phyloP scores from a whole-genome alignment of 2,329 filamentous ascomycete genomes.

The Coniella vitis region DNA sequence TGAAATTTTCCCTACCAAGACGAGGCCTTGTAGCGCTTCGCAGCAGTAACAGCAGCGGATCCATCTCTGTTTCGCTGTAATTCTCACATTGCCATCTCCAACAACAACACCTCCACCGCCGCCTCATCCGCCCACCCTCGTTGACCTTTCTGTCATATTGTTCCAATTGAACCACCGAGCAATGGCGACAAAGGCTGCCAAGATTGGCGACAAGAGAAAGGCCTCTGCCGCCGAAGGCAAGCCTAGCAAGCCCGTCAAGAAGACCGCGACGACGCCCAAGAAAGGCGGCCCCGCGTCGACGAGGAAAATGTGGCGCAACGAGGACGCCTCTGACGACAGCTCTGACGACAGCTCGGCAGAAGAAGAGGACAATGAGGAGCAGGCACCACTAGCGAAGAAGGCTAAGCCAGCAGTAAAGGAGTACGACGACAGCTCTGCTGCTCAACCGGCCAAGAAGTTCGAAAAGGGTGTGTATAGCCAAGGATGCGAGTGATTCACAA shows the following conservation, averaged over 20 bases:
- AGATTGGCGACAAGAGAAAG: slow-evolving; percentile 51
- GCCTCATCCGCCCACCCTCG: too few relatives aligned
- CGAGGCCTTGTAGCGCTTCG: background rate
- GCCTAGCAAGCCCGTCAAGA: slow-evolving; percentile 37
- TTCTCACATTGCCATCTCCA: too few relatives aligned
- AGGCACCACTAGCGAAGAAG: slow-evolving; percentile 32
- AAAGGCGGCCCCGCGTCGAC: slow-evolving; percentile 39
- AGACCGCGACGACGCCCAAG: slow-evolving; percentile 32
- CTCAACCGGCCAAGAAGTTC: slow-evolving; percentile 29
- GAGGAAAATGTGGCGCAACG: slow-evolving; percentile 26
- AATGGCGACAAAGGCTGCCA: slow-evolving; percentile 43
- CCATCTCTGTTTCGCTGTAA: background rate
- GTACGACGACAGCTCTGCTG: slow-evolving; percentile 19
- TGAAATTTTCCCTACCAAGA: slow-evolving; percentile 8
- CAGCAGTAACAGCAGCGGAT: background rate
- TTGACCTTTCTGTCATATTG: too few relatives aligned
- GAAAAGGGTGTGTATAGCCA: slow-evolving; percentile 26
- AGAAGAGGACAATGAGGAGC: slow-evolving; percentile 45
- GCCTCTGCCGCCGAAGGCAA: slow-evolving; percentile 37
- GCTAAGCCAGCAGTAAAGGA: slow-evolving; percentile 26
- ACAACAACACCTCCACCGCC: too few relatives aligned
- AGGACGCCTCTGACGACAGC: slow-evolving; percentile 30
- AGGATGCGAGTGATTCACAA: background rate
- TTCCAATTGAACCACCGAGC: slow-evolving; percentile 15
- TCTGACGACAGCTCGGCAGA: slow-evolving; percentile 38